These are phyloP conservation scores for Ustilago cynodontis DNA, from an alignment of 1,284 basidiomycete genomes.

Conservation along the genomic window DNA sequence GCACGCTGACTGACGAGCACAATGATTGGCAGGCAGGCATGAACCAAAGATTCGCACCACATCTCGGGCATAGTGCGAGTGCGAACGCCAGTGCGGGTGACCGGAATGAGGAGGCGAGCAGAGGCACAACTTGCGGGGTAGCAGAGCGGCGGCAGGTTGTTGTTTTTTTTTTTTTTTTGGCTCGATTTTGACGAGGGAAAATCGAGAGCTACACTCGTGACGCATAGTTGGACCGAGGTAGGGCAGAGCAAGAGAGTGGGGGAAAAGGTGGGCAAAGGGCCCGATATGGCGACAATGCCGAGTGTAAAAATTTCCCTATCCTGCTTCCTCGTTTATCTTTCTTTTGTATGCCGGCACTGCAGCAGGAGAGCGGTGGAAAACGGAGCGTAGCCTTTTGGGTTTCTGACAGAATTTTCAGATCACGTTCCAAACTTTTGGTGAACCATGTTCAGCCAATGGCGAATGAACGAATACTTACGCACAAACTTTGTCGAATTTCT, in stretches of 20 bases:
- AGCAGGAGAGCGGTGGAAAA: background rate
- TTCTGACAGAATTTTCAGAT: background rate
- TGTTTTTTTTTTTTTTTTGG: background rate
- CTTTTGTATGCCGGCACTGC: background rate
- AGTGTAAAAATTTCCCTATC: conserved; percentile 1
- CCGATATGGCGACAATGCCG: conserved; percentile 2
- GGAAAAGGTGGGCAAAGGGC: background rate
- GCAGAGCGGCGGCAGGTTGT: conserved; percentile 5
- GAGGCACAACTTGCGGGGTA: background rate
- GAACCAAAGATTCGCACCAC: background rate
- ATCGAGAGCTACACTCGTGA: too few species aligned
- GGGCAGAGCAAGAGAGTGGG: background rate
- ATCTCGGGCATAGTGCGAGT: conserved; percentile 1
- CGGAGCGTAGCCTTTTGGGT: background rate
- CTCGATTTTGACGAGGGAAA: background rate
- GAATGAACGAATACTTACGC: background rate
- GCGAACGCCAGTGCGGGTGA: background rate
- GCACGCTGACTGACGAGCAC: conserved; percentile 2
- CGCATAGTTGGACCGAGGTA: background rate
- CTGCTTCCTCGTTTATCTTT: background rate
- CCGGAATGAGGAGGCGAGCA: conserved; percentile 3
- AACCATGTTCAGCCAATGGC: background rate
- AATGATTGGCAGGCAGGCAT: background rate
- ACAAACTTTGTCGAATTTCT: background rate
- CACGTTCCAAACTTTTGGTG: background rate